phyloP scores from a whole-genome alignment of 1,139 yeast genomes.

The Pichia sp. region DNA sequence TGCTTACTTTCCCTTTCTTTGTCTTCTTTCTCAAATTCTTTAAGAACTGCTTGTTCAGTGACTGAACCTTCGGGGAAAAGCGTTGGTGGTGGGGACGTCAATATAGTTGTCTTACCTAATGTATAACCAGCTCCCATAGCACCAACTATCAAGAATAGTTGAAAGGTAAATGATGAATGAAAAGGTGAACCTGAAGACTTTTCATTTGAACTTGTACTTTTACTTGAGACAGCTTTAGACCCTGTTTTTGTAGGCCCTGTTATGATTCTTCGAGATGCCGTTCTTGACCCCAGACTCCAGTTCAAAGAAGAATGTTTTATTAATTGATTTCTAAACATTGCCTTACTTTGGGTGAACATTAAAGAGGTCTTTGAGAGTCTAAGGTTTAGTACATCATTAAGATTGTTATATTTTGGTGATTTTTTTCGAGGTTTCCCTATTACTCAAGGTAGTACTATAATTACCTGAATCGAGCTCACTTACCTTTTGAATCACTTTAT shows the following conservation, averaged over 20 bases:
- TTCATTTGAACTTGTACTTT: slow-evolving; percentile 2
- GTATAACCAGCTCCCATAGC: slow-evolving; percentile 29
- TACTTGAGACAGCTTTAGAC: slow-evolving; percentile 6
- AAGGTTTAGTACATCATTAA: not conserved
- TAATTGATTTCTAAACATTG: not conserved
- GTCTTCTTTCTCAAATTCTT: slow-evolving; percentile 16
- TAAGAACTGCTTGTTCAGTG: slow-evolving; percentile 23
- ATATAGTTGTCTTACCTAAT: slow-evolving; percentile 22
- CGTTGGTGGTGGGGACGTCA: slow-evolving; percentile 24
- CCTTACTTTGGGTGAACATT: too few relatives aligned
- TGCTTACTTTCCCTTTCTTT: slow-evolving; percentile 12
- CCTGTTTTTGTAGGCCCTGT: slow-evolving; percentile 12
- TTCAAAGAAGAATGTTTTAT: not conserved
- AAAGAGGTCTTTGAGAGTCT: not conserved
- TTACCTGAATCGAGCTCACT: too few relatives aligned
- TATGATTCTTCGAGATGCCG: slow-evolving; percentile 3
- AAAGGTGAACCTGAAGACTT: slow-evolving; percentile 19
- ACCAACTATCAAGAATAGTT: slow-evolving; percentile 24
- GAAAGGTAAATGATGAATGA: slow-evolving; percentile 27
- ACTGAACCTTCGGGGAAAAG: slow-evolving; percentile 24
- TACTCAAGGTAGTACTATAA: too few relatives aligned
- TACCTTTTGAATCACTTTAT: too few relatives aligned
- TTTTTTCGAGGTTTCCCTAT: too few relatives aligned
- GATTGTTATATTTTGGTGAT: too few relatives aligned
- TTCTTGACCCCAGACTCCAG: not conserved